phyloP scores from a whole-genome alignment of 306 rosid genomes.

The Castanopsis chinensis region DNA sequence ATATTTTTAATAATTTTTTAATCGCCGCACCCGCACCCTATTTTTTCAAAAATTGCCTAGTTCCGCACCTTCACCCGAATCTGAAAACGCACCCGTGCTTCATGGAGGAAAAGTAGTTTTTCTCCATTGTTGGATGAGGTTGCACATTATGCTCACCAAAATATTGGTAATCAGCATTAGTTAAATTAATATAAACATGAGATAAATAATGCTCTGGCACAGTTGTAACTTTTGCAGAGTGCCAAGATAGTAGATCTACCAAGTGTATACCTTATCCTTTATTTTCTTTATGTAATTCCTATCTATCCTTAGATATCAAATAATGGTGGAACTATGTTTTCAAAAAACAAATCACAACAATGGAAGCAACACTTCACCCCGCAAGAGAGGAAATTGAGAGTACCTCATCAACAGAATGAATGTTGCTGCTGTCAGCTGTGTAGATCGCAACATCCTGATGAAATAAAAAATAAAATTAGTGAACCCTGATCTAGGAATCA shows the following conservation, averaged over 20 bases:
- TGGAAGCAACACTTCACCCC: not conserved
- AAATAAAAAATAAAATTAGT: not conserved
- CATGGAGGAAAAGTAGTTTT: not conserved
- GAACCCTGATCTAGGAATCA: not conserved
- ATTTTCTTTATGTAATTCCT: too few species aligned
- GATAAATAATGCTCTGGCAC: not conserved
- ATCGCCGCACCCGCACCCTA: too few species aligned
- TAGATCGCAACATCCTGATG: conserved; percentile 82
- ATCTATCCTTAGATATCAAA: too few species aligned
- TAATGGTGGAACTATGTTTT: too few species aligned
- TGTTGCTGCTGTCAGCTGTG: conserved; percentile 71
- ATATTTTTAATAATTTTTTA: too few species aligned
- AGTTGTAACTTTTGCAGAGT: too few species aligned
- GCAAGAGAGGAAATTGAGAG: conserved; percentile 12
- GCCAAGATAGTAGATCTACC: too few species aligned
- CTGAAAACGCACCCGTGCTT: too few species aligned
- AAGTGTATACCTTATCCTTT: too few species aligned
- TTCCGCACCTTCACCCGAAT: too few species aligned
- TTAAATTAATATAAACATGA: not conserved
- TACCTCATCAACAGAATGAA: conserved; percentile 96
- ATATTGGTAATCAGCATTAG: not conserved
- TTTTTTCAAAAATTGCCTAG: too few species aligned
- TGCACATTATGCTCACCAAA: not conserved
- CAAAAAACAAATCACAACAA: too few species aligned
- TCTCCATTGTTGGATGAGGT: not conserved